Evolutionary conservation across 2,329 filamentous ascomycete genomes (phyloP).

Genomic region (Emergomyces pasteurianus): DNA sequence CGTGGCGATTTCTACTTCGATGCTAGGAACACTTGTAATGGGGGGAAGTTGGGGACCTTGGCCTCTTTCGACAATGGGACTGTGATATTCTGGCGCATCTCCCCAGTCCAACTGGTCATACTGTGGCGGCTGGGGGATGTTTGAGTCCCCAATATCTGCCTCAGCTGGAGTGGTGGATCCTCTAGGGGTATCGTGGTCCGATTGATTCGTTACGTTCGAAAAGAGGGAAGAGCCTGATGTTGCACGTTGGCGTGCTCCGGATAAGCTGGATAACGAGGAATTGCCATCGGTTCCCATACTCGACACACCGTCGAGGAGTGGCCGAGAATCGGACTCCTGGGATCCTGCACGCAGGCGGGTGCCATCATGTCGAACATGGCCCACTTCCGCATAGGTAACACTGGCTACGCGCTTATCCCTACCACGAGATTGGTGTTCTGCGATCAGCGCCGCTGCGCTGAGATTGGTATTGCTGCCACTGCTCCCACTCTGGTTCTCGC

Average conservation of each 20-base stretch:
- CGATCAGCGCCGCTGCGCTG: slow-evolving; percentile 27
- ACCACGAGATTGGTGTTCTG: slow-evolving; percentile 33
- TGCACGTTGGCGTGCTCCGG: slow-evolving; percentile 18
- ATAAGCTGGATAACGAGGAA: slow-evolving; percentile 15
- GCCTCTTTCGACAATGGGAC: slow-evolving; percentile 13
- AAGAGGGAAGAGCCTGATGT: slow-evolving; percentile 25
- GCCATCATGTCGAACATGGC: slow-evolving; percentile 38
- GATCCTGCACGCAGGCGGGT: slow-evolving; percentile 37
- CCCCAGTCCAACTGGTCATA: slow-evolving; percentile 34
- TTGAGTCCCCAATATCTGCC: slow-evolving; percentile 24
- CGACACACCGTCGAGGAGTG: slow-evolving; percentile 30
- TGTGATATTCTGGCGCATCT: slow-evolving; percentile 31
- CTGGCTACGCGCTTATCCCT: slow-evolving; percentile 36
- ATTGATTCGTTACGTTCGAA: slow-evolving; percentile 19
- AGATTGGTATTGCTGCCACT: slow-evolving; percentile 25
- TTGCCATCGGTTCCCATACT: slow-evolving; percentile 20
- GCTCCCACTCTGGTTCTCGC: slow-evolving; percentile 18
- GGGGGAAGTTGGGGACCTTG: slow-evolving; percentile 9
- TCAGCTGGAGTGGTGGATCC: slow-evolving; percentile 12
- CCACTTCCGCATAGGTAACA: slow-evolving; percentile 37
- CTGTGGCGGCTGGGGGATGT: slow-evolving; percentile 28
- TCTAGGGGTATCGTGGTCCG: slow-evolving; percentile 12
- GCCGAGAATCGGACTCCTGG: slow-evolving; percentile 36
- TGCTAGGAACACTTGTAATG: slow-evolving; percentile 13
- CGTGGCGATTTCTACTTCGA: slow-evolving; percentile 15